Evolutionary conservation across 768 basidiomycete species (phyloP).

Genomic region (Galerina marginata): DNA sequence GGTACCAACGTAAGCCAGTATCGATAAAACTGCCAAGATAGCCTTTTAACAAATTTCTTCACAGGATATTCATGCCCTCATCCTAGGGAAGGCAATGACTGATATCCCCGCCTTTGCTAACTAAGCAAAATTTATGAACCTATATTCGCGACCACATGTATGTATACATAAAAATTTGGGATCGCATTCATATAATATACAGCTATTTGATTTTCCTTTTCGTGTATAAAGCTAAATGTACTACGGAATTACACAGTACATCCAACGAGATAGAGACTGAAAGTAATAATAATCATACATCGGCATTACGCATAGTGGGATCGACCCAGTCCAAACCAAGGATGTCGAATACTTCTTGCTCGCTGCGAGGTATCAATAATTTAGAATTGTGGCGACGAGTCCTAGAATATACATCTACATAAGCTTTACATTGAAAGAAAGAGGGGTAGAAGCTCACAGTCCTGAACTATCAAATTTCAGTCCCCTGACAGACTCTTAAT

Average conservation of each 20-base stretch:
- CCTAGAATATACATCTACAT: constrained; percentile 35
- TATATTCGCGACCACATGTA: not conserved
- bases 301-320: constrained; percentile 75
- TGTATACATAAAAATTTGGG: not conserved
- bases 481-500: constrained; percentile 48
- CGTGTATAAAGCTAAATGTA: not conserved
- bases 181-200: no score
- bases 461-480: constrained; percentile 86
- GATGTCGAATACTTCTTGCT: constrained; percentile 74
- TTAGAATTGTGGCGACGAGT: constrained; percentile 70
- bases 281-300: constrained; percentile 43
- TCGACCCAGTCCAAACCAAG: constrained; percentile 74
- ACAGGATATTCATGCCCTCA: constrained; percentile 89
- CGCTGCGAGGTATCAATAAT: constrained; percentile 62
- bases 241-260: not conserved
- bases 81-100: constrained; percentile 93
- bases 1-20: constrained; percentile 60
- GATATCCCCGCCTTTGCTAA: constrained; percentile 85
- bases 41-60: constrained; percentile 12
- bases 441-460: constrained; percentile 52
- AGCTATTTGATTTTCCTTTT: not conserved
- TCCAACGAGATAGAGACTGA: not conserved
- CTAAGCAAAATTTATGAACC: constrained; percentile 28
- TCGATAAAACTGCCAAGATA: not conserved
- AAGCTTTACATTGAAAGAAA: not conserved